A percentile compares a stretch with the other conserved stretches of the same genome.
Conservation (phyloP, 2,329 filamentous ascomycete species). For the Fusarium sororula region DNA sequence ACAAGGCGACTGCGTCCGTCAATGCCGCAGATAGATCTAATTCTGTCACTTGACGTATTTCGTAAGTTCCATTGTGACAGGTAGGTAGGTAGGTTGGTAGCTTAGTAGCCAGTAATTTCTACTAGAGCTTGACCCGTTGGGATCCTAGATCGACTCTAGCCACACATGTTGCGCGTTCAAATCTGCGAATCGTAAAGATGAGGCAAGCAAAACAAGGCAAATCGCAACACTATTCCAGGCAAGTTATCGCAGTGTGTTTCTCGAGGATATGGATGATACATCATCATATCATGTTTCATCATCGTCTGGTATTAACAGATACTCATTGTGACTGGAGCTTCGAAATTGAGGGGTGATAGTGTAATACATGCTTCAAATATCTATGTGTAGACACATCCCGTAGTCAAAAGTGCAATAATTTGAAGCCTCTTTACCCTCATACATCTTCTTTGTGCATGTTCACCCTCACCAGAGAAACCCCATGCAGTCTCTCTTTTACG, state of each 20-base stretch:
- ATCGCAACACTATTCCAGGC: background rate
- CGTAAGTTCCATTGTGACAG: slow-evolving; percentile 2
- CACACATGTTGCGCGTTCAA: background rate
- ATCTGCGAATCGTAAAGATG: background rate
- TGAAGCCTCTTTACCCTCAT: background rate
- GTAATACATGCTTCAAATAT: background rate
- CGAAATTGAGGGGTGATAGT: background rate
- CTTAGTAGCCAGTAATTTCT: background rate
- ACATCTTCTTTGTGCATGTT: slow-evolving; percentile 4
- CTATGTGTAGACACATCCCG: background rate
- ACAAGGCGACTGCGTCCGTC: background rate
- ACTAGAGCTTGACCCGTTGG: background rate
- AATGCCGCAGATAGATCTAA: background rate
- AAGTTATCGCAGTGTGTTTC: background rate
- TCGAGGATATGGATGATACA: background rate
- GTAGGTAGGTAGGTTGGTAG: background rate
- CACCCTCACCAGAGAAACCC: background rate
- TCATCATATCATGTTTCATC: background rate
- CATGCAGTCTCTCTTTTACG: background rate
- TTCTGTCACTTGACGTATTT: background rate
- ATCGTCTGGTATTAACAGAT: background rate
- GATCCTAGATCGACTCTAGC: background rate
- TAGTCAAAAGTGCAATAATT: background rate
- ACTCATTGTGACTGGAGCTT: background rate
- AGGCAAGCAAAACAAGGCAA: background rate